Base-by-base conservation (phyloP, 1,284 basidiomycete genomes). In the Heterobasidion annosum region DNA sequence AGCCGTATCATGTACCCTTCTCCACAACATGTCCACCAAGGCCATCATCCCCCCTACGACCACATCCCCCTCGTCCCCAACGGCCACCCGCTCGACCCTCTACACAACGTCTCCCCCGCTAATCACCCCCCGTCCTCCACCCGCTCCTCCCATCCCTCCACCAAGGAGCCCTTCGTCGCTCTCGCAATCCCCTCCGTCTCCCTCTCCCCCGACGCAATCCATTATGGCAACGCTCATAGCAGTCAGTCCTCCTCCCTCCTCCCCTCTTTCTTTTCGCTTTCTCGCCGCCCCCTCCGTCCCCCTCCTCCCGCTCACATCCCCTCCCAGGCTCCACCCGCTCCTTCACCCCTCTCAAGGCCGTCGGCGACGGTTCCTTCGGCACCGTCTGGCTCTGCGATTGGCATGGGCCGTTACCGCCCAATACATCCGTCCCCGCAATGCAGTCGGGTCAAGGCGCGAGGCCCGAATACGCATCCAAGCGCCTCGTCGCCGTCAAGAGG, bases 361-460 rank as follows among this genome's bases (percentile, higher is more conserved):
- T 98, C 68, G 94, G 94, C 51, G 94, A 97, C 70, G 94, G 94
- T 55, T 96, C 93, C 6, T 98, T 99, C 67, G 96, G 96, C 56
- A 98, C 94, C 8, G 96, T 99, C 58, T 95, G 91, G 85, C 81
- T 99, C 61, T 98, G 95, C 68, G 97, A 99, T 79, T 99, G 96
- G 96, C 94, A 97, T 78, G 93, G 93, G 65, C 85, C 89, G 54
- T 77, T 99, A 67, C 91, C 91, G 69, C 83, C 90, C 69, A 88
- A 88, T 76, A 90, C 88, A 54, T 83, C 88, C 51, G 71, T 93
- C 60, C 92, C 91, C 34, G 88, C 91, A 49, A 95, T 95, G 92
- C 92, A 95, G 67, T 92, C 91, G 68, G 84, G 86, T 57, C 85
- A 83, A 56, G 87, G 88, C 44, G 92, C 93, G 43, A 77, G 93